Evolutionary conservation across 1,284 basidiomycete species (phyloP), one percentile per base, ranked within the genome.

Genomic region (Ustilago esculenta): DNA sequence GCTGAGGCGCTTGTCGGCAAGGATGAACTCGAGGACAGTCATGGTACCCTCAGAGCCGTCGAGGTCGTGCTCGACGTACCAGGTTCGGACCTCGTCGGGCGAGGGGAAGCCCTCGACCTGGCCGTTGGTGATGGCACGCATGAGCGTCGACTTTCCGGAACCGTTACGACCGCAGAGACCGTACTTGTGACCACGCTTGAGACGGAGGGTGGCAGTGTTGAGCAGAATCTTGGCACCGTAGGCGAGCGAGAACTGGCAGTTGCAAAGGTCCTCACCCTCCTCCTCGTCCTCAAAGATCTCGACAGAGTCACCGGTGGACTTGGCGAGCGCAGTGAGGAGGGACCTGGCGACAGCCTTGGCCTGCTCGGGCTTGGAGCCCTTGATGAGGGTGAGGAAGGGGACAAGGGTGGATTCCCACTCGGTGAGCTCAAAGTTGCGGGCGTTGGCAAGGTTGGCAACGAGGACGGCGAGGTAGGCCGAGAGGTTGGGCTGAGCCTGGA

Each of bases 141-240:
- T 81, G 55, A 81, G 74, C 33, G 80, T 81, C 53, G 80, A 81
- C 75, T 81, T 81, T 41, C 80, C 80, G 47, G 80, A 81, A 72
- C 80, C 80, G 72, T 81, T 81, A 46, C 80, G 79, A 44, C 80
- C 80, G 58, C 77, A 80, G 36, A 81, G 79, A 75, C 80, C 80
- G 80, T 81, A 81, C 56, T 74, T 76, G 76, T 81, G 80, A 48
- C 79, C 79, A 75, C 80, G 78, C 80, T 81, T 81, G 37, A 81
- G 74, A 56, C 80, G 80, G 37, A 81, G 74, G 30, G 80, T 81
- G 50, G 80, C 80, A 23, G 80, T 81, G 79, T 81, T 81, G 60
- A 81, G 78, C 49, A 81, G 69, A 49, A 81, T 81, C 79, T 81
- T 81, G 74, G 80, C 80, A 79, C 80, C 80, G 73, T 81, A 81